These are phyloP conservation scores for Bodo saltans DNA, from an alignment of 78 protist genomes.

Conservation along the genomic window DNA sequence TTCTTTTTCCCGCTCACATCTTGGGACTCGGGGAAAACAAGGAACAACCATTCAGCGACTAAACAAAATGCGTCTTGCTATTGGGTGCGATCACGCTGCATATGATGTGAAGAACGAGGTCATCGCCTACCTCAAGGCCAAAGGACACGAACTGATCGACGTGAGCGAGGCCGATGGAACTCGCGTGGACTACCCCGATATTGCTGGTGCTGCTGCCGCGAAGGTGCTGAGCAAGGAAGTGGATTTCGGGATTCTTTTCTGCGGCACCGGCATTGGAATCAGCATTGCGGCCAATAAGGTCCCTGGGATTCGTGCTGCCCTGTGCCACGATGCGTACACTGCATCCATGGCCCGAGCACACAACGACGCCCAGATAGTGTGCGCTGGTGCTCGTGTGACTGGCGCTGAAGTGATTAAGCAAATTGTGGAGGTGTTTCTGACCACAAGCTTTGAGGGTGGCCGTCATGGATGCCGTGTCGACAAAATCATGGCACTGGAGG, in stretches of 20 bases:
- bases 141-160: conserved; percentile 11
- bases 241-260: conserved; percentile 48
- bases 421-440: conserved; percentile 36
- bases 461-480: conserved; percentile 28
- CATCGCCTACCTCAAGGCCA: background rate
- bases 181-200: conserved; percentile 56
- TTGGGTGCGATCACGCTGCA: conserved; percentile 60
- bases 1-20: too few species aligned
- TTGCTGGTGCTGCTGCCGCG: conserved; percentile 19
- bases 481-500: conserved; percentile 22
- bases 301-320: conserved; percentile 56
- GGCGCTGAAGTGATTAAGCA: conserved; percentile 51
- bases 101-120: conserved; percentile 6
- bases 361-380: conserved; percentile 60
- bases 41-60: too few species aligned
- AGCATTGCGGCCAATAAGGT: conserved; percentile 69
- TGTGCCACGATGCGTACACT: conserved; percentile 55
- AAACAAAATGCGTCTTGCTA: too few species aligned
- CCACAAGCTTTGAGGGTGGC: conserved; percentile 50
- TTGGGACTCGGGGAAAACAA: too few species aligned
- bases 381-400: conserved; percentile 54
- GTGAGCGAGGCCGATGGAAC: background rate
- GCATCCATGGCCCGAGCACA: conserved; percentile 48
- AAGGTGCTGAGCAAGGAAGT: background rate
- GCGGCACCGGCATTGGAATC: conserved; percentile 72